phyloP scores from a whole-genome alignment of 768 basidiomycete genomes.

The Sarcomyxa edulis region DNA sequence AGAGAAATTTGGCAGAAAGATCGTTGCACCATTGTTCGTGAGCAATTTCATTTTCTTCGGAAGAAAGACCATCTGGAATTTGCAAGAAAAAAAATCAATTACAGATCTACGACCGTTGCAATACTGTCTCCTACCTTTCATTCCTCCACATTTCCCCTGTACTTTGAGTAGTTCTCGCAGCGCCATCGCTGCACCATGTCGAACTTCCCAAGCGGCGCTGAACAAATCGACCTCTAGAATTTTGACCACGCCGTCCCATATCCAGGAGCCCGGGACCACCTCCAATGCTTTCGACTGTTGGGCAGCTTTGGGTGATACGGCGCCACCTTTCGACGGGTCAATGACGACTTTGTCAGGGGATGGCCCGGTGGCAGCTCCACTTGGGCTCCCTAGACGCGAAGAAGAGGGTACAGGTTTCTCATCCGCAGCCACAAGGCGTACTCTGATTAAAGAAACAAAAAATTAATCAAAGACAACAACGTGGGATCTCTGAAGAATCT shows the following conservation, averaged over 20 bases:
- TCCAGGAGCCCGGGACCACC: slow-evolving; percentile 70
- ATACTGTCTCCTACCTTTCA: slow-evolving; percentile 47
- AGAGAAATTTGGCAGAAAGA: slow-evolving; percentile 78
- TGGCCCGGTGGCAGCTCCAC: slow-evolving; percentile 31
- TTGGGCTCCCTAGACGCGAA: slow-evolving; percentile 58
- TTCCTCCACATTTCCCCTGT: slow-evolving; percentile 80
- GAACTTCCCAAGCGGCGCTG: slow-evolving; percentile 85
- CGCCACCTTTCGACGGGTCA: slow-evolving; percentile 82
- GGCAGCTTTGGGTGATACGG: slow-evolving; percentile 72
- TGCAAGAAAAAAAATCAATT: slow-evolving; percentile 3
- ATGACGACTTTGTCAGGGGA: slow-evolving; percentile 63
- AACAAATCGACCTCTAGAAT: slow-evolving; percentile 81
- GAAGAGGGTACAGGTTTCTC: slow-evolving; percentile 33
- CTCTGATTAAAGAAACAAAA: slow-evolving; percentile 34
- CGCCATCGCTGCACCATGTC: slow-evolving; percentile 92
- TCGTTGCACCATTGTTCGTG: slow-evolving; percentile 91
- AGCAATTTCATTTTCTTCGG: slow-evolving; percentile 52
- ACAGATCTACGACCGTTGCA: not conserved
- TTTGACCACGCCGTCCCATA: slow-evolving; percentile 81
- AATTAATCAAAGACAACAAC: not conserved
- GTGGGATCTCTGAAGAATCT: too few species aligned
- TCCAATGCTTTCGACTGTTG: slow-evolving; percentile 76
- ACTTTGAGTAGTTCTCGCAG: slow-evolving; percentile 81
- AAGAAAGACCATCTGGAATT: slow-evolving; percentile 41
- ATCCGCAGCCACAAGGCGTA: slow-evolving; percentile 67